These are phyloP conservation scores for Elongisporangium undulatum DNA, from an alignment of 352 stramenopile genomes.

Conservation along the genomic window DNA sequence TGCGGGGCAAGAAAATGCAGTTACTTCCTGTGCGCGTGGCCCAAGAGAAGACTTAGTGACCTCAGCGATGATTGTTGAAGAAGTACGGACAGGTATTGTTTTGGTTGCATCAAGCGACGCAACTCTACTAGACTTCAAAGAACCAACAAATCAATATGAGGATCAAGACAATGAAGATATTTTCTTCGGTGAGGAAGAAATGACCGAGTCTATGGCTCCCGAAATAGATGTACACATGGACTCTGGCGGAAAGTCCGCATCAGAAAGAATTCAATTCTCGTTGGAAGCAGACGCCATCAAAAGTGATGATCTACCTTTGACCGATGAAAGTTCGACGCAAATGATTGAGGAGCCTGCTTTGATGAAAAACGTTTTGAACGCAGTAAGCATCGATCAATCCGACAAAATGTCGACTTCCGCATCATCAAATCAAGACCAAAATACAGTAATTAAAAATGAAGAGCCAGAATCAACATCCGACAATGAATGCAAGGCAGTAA, in stretches of 20 bases:
- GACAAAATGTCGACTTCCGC: not conserved
- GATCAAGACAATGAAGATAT: not conserved
- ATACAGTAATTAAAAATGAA: not conserved
- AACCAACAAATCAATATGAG: not conserved
- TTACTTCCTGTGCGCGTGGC: not conserved
- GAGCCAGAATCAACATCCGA: not conserved
- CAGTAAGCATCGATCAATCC: not conserved
- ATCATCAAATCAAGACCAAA: not conserved
- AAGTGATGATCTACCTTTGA: not conserved
- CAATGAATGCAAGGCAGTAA: not conserved
- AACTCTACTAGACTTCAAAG: not conserved
- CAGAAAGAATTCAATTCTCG: not conserved
- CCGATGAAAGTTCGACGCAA: not conserved
- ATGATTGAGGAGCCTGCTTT: not conserved
- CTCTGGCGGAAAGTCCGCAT: not conserved
- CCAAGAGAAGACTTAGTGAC: not conserved
- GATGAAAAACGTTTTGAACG: not conserved
- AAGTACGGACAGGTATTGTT: not conserved
- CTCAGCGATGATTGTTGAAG: not conserved
- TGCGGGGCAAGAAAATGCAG: not conserved
- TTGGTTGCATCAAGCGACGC: not conserved
- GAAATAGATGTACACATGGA: not conserved
- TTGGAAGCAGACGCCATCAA: not conserved
- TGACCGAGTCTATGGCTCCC: not conserved
- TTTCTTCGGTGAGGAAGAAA: conserved; percentile 4